These are phyloP conservation scores for Thozetella sp. DNA, from an alignment of 495 filamentous ascomycete genomes.

Conservation along the genomic window DNA sequence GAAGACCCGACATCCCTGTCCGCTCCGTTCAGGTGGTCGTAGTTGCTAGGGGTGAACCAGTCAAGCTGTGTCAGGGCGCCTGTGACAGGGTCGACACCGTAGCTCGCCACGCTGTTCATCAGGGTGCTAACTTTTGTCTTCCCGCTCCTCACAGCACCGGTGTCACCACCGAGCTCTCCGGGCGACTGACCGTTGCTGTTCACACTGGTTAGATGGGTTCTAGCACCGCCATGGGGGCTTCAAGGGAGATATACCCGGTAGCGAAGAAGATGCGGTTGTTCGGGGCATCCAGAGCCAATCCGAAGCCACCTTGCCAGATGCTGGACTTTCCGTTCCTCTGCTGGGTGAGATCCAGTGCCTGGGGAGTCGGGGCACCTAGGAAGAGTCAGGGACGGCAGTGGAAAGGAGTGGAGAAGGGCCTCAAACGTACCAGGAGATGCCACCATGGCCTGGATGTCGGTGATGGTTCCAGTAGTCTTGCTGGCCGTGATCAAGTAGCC, in stretches of 20 bases:
- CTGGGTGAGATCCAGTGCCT: slow-evolving; percentile 1
- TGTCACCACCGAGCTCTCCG: slow-evolving; percentile 26
- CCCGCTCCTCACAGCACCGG: slow-evolving; percentile 34
- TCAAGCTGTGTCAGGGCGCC: slow-evolving; percentile 38
- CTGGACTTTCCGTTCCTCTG: slow-evolving; percentile 28
- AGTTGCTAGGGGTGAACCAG: slow-evolving; percentile 44
- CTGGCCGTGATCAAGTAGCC: slow-evolving; percentile 41
- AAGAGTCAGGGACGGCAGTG: neutral
- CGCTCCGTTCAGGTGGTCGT: slow-evolving; percentile 37
- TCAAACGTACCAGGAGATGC: slow-evolving; percentile 15
- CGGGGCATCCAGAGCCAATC: slow-evolving; percentile 34
- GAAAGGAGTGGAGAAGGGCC: neutral
- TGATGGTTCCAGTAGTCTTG: slow-evolving; percentile 40
- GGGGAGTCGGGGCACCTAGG: slow-evolving; percentile 18
- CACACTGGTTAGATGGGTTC: neutral
- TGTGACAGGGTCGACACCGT: slow-evolving; percentile 32
- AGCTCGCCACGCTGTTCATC: slow-evolving; percentile 41
- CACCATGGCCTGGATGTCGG: slow-evolving; percentile 33
- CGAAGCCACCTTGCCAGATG: slow-evolving; percentile 44
- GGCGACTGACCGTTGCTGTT: slow-evolving; percentile 39
- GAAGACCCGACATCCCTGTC: slow-evolving; percentile 48
- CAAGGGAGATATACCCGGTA: slow-evolving; percentile 19
- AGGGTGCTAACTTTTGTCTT: slow-evolving; percentile 35
- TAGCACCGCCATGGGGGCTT: neutral
- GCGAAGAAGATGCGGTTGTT: slow-evolving; percentile 37